phyloP scores from a whole-genome alignment of 1,139 yeast genomes.

The Maudiozyma humilis region DNA sequence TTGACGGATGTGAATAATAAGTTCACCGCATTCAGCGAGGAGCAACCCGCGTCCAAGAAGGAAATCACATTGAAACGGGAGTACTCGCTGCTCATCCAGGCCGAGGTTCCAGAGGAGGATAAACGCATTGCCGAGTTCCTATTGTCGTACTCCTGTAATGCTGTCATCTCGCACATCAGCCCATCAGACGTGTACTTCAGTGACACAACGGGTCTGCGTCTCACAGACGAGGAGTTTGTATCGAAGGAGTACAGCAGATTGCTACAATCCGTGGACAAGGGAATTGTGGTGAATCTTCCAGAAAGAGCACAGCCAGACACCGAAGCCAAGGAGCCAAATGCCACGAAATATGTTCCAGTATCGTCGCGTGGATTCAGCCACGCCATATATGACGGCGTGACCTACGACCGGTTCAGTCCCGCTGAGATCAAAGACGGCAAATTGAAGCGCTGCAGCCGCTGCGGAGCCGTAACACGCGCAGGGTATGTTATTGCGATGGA shows the following conservation, averaged over 20 bases:
- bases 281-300: constrained; percentile 22
- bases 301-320: constrained; percentile 8
- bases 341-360: neutral
- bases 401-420: constrained; percentile 24
- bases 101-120: constrained; percentile 24
- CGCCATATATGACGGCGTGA: constrained; percentile 26
- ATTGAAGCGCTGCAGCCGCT: constrained; percentile 30
- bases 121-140: constrained; percentile 24
- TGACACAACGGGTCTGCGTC: constrained; percentile 27
- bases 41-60: constrained; percentile 11
- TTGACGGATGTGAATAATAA: constrained; percentile 27
- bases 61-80: constrained; percentile 17
- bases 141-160: constrained; percentile 22
- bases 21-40: constrained; percentile 25
- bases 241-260: constrained; percentile 15
- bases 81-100: constrained; percentile 28
- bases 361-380: constrained; percentile 22
- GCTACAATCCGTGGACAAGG: constrained; percentile 25
- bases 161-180: constrained; percentile 27
- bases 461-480: constrained; percentile 31
- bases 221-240: constrained; percentile 26
- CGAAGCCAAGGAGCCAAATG: neutral
- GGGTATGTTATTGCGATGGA: constrained; percentile 27
- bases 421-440: constrained; percentile 18
- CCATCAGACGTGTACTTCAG: constrained; percentile 27